Evolutionary conservation across 768 basidiomycete genomes (phyloP), one percentile per base, ranked within the genome.

Genomic region (Boletus edulis): DNA sequence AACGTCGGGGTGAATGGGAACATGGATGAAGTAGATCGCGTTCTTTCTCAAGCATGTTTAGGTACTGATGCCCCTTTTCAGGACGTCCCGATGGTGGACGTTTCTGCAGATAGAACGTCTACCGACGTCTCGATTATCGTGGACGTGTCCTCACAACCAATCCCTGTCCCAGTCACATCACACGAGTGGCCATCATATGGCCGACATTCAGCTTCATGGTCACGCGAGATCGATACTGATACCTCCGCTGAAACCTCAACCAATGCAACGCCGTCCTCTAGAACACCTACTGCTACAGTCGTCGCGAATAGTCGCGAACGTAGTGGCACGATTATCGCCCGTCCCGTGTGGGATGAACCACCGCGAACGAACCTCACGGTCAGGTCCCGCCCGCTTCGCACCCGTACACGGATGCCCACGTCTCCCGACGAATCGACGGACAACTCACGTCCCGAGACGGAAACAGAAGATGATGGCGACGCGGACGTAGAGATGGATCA

Each of bases 391-490:
- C 54, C 62, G 18, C 58, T 61, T 56, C 67, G 74, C 34, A 46
- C 67, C 22, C 75, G 71, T 15, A 49, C 62, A 50, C 60, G 66
- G 48, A 57, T 72, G 38, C 65, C 66, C 38, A 72, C 62, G 5
- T 79, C 79, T 1, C 77, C 78, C 6, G 73, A 76, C 13, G 68
- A 71, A 48, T 77, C 77, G 2, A 74, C 76, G 0, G 75, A 76
- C 32, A 80, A 76, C n/a, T 84, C 84, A 0, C 75, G 86, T 13
- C 77, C 85, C 0, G 86, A 88, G 54, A 86, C 87, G 0, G 89
- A 91, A 71, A 86, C 88, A 0, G 90, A 94, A 66, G 87, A 88
- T 47, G 88, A 89, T 44, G 85, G 78, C 24, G 88, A 70, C n/a
- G 60, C 34, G 11, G 69, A 89, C 49, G 78, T 76, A 2, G 82